Percentiles rank a stretch among this genome's conserved stretches.
phyloP scores from a whole-genome alignment of 2,329 filamentous ascomycete species.

The Alternaria gansuensis region DNA sequence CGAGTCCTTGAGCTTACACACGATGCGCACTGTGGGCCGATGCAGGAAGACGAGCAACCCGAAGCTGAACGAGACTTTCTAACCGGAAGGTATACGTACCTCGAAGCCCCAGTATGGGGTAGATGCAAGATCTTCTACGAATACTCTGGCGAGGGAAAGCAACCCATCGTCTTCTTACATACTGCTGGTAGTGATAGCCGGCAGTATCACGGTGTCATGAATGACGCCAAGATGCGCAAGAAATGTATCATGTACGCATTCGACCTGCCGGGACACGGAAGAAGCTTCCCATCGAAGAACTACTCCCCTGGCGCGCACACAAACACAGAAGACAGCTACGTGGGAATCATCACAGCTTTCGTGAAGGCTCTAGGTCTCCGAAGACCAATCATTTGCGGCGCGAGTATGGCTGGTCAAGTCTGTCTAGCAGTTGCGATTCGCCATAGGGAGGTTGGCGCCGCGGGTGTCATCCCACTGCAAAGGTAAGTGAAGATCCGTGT shows the following conservation, averaged over 20 bases:
- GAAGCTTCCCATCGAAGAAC: conserved; percentile 57
- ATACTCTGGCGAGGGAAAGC: conserved; percentile 57
- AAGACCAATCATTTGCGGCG: conserved; percentile 60
- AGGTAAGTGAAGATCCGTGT: conserved; percentile 39
- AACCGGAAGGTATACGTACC: conserved; percentile 59
- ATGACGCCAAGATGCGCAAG: conserved; percentile 58
- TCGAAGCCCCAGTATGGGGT: conserved; percentile 59
- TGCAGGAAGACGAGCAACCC: conserved; percentile 52
- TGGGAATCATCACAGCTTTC: conserved; percentile 57
- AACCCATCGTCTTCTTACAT: conserved; percentile 58
- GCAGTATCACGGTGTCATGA: conserved; percentile 64
- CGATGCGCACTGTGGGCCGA: conserved; percentile 58
- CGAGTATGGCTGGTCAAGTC: conserved; percentile 62
- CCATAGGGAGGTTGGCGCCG: conserved; percentile 58
- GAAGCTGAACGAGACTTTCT: conserved; percentile 56
- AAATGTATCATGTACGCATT: conserved; percentile 61
- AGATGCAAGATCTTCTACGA: conserved; percentile 62
- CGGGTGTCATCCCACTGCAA: conserved; percentile 59
- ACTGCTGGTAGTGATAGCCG: conserved; percentile 59
- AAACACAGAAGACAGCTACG: conserved; percentile 59
- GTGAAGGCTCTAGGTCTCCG: conserved; percentile 57
- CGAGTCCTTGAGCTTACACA: conserved; percentile 60
- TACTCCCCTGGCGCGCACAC: conserved; percentile 58
- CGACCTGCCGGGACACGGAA: conserved; percentile 61
- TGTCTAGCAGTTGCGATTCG: conserved; percentile 60